These are phyloP conservation scores for Malassezia dermatis DNA, from an alignment of 1,284 basidiomycete species.

Conservation along the genomic window DNA sequence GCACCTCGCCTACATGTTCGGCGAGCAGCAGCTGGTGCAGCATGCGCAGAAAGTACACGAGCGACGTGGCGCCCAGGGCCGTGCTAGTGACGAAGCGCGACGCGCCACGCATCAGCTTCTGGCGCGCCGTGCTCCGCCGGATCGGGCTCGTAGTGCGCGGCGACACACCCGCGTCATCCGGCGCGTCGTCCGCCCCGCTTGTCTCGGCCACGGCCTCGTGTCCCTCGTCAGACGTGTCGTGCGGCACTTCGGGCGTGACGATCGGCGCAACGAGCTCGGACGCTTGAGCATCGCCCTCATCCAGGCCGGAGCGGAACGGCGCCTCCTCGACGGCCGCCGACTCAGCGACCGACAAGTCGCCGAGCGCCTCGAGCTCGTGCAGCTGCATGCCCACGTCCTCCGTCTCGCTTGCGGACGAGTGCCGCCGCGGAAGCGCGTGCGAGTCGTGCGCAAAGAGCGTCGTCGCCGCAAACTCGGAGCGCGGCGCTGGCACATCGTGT, in stretches of 20 bases:
- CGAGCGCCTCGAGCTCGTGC: background rate
- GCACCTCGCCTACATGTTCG: slow-evolving; percentile 22
- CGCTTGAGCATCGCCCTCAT: slow-evolving; percentile 2
- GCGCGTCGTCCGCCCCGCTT: background rate
- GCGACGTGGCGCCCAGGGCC: slow-evolving; percentile 14
- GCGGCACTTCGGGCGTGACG: background rate
- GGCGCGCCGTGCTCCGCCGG: slow-evolving; percentile 12
- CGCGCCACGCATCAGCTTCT: slow-evolving; percentile 16
- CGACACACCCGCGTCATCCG: background rate
- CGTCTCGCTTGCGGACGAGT: background rate
- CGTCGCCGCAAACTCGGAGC: slow-evolving; percentile 12
- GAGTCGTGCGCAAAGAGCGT: slow-evolving; percentile 12
- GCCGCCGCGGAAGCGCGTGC: background rate
- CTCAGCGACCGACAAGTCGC: background rate
- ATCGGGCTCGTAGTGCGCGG: background rate
- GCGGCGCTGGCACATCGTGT: slow-evolving; percentile 8
- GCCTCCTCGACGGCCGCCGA: background rate
- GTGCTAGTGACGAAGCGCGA: slow-evolving; percentile 18
- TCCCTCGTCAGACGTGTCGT: background rate
- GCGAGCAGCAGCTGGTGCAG: slow-evolving; percentile 33
- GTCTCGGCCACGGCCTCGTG: background rate
- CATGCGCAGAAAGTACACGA: slow-evolving; percentile 33
- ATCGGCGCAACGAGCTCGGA: background rate
- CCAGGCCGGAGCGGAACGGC: slow-evolving; percentile 9
- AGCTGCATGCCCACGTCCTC: background rate